phyloP scores from a whole-genome alignment of 2,329 filamentous ascomycete genomes.

The Cryphonectria nitschkei region DNA sequence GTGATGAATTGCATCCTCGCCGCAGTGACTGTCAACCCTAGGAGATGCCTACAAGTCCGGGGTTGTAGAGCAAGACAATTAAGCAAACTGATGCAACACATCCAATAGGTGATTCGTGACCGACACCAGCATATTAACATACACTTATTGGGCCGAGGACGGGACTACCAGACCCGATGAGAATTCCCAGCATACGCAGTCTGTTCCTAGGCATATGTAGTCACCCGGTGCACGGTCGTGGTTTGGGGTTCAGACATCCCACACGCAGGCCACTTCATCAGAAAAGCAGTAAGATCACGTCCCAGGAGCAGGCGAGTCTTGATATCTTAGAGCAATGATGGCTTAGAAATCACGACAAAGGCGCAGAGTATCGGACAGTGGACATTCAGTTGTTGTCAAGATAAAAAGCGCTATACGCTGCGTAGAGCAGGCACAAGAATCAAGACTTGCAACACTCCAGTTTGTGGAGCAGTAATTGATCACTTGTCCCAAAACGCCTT shows the following conservation, averaged over 20 bases:
- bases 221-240: not conserved
- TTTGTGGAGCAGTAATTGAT: conserved; percentile 16
- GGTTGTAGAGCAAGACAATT: not conserved
- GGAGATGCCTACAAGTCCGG: too few relatives aligned
- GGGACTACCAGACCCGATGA: too few relatives aligned
- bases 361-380: not conserved
- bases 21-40: not conserved
- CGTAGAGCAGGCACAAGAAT: conserved; percentile 3
- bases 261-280: not conserved
- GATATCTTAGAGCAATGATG: not conserved
- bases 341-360: not conserved
- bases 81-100: not conserved
- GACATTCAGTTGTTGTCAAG: not conserved
- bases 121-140: too few relatives aligned
- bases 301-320: not conserved
- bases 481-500: conserved; percentile 29
- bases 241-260: not conserved
- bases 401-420: not conserved
- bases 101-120: too few relatives aligned
- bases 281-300: not conserved
- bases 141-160: too few relatives aligned
- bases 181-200: too few relatives aligned
- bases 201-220: not conserved
- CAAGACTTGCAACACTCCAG: not conserved
- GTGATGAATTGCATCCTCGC: not conserved